These are phyloP conservation scores for Diaporthe sp. DNA, from an alignment of 2,329 filamentous ascomycete genomes.

Conservation along the genomic window DNA sequence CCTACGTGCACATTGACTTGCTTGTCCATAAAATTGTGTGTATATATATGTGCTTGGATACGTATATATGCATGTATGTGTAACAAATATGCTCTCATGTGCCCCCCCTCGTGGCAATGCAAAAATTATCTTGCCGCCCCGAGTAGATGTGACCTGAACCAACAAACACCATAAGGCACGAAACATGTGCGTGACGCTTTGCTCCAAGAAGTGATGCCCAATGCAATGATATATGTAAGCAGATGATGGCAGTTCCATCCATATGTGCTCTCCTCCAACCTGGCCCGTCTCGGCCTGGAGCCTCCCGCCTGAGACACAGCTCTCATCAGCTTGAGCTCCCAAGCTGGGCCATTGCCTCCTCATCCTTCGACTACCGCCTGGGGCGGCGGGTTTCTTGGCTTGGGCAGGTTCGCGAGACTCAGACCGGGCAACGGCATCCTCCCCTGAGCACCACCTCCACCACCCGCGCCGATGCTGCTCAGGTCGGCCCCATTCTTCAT, in stretches of 20 bases:
- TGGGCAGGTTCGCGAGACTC: conserved; percentile 31
- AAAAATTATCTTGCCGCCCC: background rate
- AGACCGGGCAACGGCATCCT: conserved; percentile 25
- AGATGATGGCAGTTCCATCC: background rate
- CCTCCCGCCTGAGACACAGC: background rate
- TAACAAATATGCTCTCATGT: conserved; percentile 1
- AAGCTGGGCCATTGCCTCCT: background rate
- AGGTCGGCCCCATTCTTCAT: conserved; percentile 56
- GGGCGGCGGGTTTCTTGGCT: background rate
- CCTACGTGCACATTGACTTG: background rate
- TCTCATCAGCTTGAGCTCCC: background rate
- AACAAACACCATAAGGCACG: background rate
- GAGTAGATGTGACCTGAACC: background rate
- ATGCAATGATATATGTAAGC: conserved; percentile 20
- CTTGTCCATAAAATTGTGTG: too few species aligned
- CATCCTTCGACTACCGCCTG: conserved; percentile 20
- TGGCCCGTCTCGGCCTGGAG: background rate
- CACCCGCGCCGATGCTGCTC: conserved; percentile 19
- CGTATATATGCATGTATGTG: background rate
- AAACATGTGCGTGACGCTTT: conserved; percentile 7
- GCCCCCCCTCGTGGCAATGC: background rate
- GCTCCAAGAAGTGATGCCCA: background rate
- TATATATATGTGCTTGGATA: background rate
- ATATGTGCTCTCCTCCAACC: background rate
- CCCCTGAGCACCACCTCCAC: conserved; percentile 12